These are phyloP conservation scores for Phyllostachys edulis DNA, from an alignment of 176 grass and related monocot species.

Conservation along the genomic window DNA sequence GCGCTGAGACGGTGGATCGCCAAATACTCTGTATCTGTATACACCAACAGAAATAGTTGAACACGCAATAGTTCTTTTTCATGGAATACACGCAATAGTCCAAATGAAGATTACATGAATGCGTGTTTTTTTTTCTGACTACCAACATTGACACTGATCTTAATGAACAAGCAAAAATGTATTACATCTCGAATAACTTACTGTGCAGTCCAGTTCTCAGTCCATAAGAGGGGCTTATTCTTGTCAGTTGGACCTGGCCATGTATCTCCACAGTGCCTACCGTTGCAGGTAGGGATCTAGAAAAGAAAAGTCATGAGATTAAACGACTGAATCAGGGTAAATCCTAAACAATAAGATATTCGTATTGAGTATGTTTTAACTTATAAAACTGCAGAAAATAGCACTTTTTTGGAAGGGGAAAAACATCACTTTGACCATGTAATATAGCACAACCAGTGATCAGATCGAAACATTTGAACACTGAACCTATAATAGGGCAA, in stretches of 20 bases:
- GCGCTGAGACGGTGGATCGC: constrained; percentile 87
- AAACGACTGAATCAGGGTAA: background rate
- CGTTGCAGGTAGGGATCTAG: constrained; percentile 76
- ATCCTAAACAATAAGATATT: background rate
- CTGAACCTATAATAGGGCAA: background rate
- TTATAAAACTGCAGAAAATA: background rate
- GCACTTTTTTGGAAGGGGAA: no score
- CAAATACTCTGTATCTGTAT: constrained; percentile 92
- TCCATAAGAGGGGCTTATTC: constrained; percentile 59
- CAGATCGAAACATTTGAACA: background rate
- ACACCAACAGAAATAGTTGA: background rate
- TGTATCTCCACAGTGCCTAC: constrained; percentile 70
- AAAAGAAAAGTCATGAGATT: background rate
- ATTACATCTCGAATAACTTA: constrained; percentile 35
- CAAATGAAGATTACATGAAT: background rate
- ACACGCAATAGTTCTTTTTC: background rate
- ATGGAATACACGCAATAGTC: background rate
- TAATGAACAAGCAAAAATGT: background rate
- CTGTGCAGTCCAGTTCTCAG: constrained; percentile 95
- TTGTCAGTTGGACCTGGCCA: constrained; percentile 51
- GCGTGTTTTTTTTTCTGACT: background rate
- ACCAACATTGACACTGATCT: background rate
- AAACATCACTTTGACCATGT: background rate
- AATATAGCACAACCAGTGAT: background rate
- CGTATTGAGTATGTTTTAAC: background rate